Evolutionary conservation across 2,329 filamentous ascomycete genomes (phyloP).

Genomic region (Penicillium sp.): DNA sequence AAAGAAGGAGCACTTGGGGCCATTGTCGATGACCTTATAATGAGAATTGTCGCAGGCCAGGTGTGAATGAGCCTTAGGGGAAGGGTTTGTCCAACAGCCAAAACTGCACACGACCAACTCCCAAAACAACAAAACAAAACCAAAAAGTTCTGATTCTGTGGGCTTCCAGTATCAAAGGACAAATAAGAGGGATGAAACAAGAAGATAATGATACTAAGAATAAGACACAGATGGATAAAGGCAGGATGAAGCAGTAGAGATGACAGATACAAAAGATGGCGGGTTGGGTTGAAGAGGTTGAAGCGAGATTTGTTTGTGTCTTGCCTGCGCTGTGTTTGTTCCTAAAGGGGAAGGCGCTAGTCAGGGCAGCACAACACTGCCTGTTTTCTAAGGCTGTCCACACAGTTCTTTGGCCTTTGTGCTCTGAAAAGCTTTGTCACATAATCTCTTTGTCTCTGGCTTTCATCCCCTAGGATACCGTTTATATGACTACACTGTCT

Average conservation of each 20-base stretch:
- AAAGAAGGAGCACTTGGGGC: constrained; percentile 12
- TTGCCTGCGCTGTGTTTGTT: background rate
- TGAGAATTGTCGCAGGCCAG: background rate
- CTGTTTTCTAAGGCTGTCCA: background rate
- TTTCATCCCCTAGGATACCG: no score
- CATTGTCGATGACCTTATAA: constrained; percentile 1
- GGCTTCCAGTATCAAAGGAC: background rate
- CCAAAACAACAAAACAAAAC: background rate
- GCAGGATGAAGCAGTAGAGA: background rate
- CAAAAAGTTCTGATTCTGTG: no score
- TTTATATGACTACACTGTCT: no score
- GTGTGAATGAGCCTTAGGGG: background rate
- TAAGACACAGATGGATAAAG: background rate
- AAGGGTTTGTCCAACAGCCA: no score
- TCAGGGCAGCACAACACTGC: background rate
- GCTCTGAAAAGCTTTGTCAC: background rate
- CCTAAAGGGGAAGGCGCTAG: constrained; percentile 6
- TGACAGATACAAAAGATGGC: background rate
- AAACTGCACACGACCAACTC: background rate
- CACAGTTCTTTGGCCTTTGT: no score
- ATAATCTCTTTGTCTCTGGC: background rate
- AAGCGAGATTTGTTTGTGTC: background rate
- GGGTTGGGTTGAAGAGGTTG: background rate
- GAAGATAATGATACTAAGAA: background rate
- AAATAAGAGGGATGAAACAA: background rate